phyloP scores from a whole-genome alignment of 805 yeast species.

The Schwanniomyces vanrijiae region DNA sequence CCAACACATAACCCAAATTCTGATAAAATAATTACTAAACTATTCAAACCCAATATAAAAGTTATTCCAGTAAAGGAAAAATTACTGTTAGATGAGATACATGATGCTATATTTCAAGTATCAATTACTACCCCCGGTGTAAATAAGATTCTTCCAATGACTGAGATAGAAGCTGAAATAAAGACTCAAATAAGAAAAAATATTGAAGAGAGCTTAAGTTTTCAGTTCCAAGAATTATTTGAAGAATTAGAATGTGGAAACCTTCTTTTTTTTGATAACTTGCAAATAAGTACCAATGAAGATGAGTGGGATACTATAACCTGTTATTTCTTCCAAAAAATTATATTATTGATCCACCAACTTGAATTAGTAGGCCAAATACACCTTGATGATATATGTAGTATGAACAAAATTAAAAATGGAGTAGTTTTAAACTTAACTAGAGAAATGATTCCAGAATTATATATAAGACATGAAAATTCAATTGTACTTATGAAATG shows the following conservation, averaged over 20 bases:
- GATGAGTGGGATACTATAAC: conserved; percentile 38
- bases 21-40: not conserved
- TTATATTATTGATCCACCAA: conserved; percentile 25
- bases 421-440: conserved; percentile 36
- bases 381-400: conserved; percentile 31
- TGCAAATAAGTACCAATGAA: conserved; percentile 44
- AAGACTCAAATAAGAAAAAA: conserved; percentile 4
- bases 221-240: conserved; percentile 2
- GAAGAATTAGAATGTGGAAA: conserved; percentile 13
- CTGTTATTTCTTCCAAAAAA: conserved; percentile 32
- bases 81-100: conserved; percentile 2
- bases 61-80: not conserved
- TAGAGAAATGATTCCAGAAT: conserved; percentile 45
- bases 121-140: conserved; percentile 21
- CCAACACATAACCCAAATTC: not conserved
- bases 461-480: conserved; percentile 31
- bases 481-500: conserved; percentile 40
- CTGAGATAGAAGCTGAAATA: conserved; percentile 1
- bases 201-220: conserved; percentile 8
- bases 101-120: conserved; percentile 16
- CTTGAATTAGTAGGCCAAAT: conserved; percentile 41
- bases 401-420: conserved; percentile 20
- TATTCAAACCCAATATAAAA: not conserved
- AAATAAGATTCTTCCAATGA: conserved; percentile 1
- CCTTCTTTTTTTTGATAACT: conserved; percentile 40